Conservation (phyloP, 2,329 filamentous ascomycete genomes). For the Aspergillus luchuensis region DNA sequence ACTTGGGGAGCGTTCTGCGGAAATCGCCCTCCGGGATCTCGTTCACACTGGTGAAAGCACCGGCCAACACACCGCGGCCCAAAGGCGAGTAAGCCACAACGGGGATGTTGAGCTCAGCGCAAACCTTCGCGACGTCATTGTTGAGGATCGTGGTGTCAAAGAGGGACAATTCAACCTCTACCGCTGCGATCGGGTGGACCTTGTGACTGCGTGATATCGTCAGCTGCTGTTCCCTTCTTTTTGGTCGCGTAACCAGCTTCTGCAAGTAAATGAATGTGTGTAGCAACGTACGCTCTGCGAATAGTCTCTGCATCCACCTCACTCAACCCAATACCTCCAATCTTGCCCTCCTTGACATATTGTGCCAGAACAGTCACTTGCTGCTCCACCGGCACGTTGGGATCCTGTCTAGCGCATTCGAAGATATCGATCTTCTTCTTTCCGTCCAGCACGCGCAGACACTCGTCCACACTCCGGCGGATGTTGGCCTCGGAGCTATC, state of each 20-base stretch:
- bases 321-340: conserved; percentile 47
- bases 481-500: conserved; percentile 59
- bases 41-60: conserved; percentile 48
- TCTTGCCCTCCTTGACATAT: conserved; percentile 47
- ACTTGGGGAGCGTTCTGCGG: conserved; percentile 49
- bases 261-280: background rate
- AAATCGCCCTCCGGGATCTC: conserved; percentile 54
- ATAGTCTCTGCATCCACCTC: conserved; percentile 51
- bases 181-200: conserved; percentile 58
- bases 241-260: background rate
- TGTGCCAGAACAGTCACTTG: conserved; percentile 43
- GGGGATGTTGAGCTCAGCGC: conserved; percentile 59
- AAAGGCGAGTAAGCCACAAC: conserved; percentile 63
- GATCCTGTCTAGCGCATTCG: conserved; percentile 60
- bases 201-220: conserved; percentile 44
- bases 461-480: conserved; percentile 61
- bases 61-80: conserved; percentile 58
- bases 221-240: conserved; percentile 22
- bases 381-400: conserved; percentile 52
- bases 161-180: conserved; percentile 63
- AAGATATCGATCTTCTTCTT: conserved; percentile 64
- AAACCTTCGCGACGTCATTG: conserved; percentile 60
- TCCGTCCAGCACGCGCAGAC: conserved; percentile 56
- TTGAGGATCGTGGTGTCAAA: conserved; percentile 59
- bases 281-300: conserved; percentile 38